phyloP scores from a whole-genome alignment of 306 rosid species.

The Albizia julibrissin region DNA sequence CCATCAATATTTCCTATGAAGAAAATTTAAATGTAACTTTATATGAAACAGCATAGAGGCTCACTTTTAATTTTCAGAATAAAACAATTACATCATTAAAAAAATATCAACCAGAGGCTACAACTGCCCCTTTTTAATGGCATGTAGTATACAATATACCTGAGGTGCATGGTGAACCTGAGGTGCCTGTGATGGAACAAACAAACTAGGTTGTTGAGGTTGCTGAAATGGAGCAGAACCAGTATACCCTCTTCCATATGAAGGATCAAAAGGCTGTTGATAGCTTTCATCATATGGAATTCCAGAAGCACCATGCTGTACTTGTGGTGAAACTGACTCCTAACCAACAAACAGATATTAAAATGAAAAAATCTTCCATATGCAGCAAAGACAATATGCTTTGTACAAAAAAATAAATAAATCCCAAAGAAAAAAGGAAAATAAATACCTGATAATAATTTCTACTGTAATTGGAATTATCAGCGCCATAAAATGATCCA shows the following conservation, averaged over 20 bases:
- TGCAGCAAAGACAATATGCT: conserved; percentile 14
- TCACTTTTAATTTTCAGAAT: background rate
- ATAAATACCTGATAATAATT: conserved; percentile 64
- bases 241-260: conserved; percentile 59
- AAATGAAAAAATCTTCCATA: conserved; percentile 27
- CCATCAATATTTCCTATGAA: background rate
- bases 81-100: background rate
- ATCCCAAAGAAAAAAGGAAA: conserved; percentile 16
- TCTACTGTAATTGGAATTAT: conserved; percentile 47
- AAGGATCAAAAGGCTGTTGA: conserved; percentile 48
- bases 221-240: conserved; percentile 56
- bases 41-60: conserved; percentile 3
- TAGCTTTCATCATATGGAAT: conserved; percentile 59
- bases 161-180: conserved; percentile 59
- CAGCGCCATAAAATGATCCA: conserved; percentile 54
- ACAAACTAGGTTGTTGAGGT: conserved; percentile 60
- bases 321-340: conserved; percentile 55
- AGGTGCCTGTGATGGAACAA: conserved; percentile 70
- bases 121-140: conserved; percentile 16
- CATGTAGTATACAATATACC: conserved; percentile 45
- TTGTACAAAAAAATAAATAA: conserved; percentile 1
- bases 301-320: conserved; percentile 57
- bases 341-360: conserved; percentile 31
- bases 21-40: background rate
- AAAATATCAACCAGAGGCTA: background rate